Base-by-base conservation (phyloP, 129 eudicot species). In the Oenanthe sinensis region DNA sequence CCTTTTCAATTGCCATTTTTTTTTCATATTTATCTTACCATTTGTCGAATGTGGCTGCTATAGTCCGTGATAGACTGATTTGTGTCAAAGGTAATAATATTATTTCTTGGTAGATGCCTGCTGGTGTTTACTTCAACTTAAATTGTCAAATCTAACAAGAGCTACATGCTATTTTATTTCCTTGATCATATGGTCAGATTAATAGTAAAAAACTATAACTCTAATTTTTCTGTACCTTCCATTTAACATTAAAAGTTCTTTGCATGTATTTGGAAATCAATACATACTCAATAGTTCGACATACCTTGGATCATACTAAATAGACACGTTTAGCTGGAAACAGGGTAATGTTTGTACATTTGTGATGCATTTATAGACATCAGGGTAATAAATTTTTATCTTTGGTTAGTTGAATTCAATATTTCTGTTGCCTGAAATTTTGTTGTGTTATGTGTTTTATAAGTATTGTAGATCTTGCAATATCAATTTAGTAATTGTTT, bases 61-160 rank as follows among this genome's bases (percentile, higher is more conserved):
- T 37, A 54, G 40, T 76, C 63, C 62, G 0, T 63, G 28, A 76
- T 76, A 4, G 28, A 52, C 17, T 26, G 13, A 50, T 75, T 75
- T 8, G 14, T 47, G 58, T 22, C 12, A 15, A 39, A 39, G 52
- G 26, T 72, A 58, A 55, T 52, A 36, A 20, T 52, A 62, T 39
- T 14, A 22, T 79, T 75, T 12, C 44, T 80, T 52, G 62, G 36
- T 60, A n/a, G 68, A 60, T 60, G 73, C 11, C 65, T 2, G 24
- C 72, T 20, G 17, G 60, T 71, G 55, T 50, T 7, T 33, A 39
- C 47, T 71, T 30, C 8, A 22, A 52, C 76, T 80, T 80, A 50
- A 49, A 30, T 70, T 14, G 20, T 72, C 55, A 79, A 58, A 79
- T 44, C 52, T 72, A 20, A 79, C 28, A 11, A 13, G 46, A 71